Base-by-base conservation (phyloP, 805 yeast genomes). In the Cyberlindnera mycetangii region DNA sequence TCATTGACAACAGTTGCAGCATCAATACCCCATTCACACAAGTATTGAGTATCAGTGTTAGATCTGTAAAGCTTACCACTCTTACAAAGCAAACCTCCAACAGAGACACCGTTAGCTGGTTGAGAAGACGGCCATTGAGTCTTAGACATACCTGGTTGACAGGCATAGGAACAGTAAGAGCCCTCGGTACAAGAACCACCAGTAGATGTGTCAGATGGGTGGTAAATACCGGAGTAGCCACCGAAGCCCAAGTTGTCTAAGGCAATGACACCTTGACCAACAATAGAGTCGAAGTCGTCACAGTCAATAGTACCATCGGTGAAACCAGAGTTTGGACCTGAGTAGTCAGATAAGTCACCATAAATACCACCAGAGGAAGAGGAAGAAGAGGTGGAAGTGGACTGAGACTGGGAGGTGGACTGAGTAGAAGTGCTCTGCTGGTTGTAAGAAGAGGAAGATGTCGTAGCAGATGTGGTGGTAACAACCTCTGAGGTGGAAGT, bases 141-240 rank as follows among this genome's bases (percentile, higher is more conserved):
- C 81, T 92, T 92, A 62, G 97, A 87, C 96, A 88, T 87, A 78
- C 98, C 98, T 35, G 96, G 81, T 72, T 89, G 95, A 76, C 98
- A 92, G 48, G 97, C 95, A 70, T 92, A 92, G 46, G 97, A 92
- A 73, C 99, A 92, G 81, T 87, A 89, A 60, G 79, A 79, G 47
- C 97, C 98, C 56, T 90, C 97, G 51, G 72, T 66, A 76, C 99
- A 92, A 37, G 76, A 60, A 38, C 72, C 66, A 44, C 76, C 75
- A 40, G 85, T 75, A 50, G 88, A 77, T 52, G 88, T 80, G 53
- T 76, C 71, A 52, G 77, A 74, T 44, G 69, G 65, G 61, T 75
- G 71, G 32, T 63, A 52, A 61, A 88, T 74, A 59, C 92, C 89
- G 42, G 95, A 76, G 79, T 80, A 85, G 57, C 96, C 96, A 53